Evolutionary conservation across 352 stramenopile species (phyloP), one percentile per base, ranked within the genome.

Genomic region (Pythium myriotylum): DNA sequence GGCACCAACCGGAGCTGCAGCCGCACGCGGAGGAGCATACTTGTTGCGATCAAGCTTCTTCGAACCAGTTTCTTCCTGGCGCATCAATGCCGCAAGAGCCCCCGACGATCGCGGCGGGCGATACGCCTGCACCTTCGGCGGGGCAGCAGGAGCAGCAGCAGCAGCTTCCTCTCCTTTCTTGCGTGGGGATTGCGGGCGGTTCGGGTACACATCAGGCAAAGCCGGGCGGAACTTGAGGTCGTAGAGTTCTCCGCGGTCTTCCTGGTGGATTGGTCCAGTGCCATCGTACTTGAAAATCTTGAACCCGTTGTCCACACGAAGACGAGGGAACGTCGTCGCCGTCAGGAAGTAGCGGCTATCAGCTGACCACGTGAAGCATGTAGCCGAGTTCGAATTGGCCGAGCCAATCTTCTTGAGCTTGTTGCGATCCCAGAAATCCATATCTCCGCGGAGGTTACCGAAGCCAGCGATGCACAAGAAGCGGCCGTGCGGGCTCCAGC

Each of bases 221-320:
- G 87, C 88, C 1, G 91, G 91, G 16, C 88, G 79, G 72, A 94
- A 97, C 62, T 91, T 79, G 12, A 94, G 69, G 65, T 97, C 91
- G 64, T 94, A 97, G 14, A 96, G 73, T 76, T 93, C 86, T 4
- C 56, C 69, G 56, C 88, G 89, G 51, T 84, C 87, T 60, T 89
- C 91, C 70, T 81, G 86, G 78, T 89, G 71, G 65, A 98, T 88
- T 19, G 91, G 91, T 12, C 90, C 91, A 13, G 74, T 76, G 41
- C 97, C 97, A 73, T 99, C 96, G 76, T 99, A 99, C 49, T 86
- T 86, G 77, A 98, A 99, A 4, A 99, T 62, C 68, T 97, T 94
- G 24, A 98, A 93, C 50, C 94, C 94, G 72, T 99, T 99, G 73
- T 99, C 97, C 10, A 99, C 97, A 79, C 98, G 98, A 81, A 99